Evolutionary conservation across 1,284 basidiomycete species (phyloP), one percentile per base, ranked within the genome.

Genomic region (Exobasidium rhododendri): DNA sequence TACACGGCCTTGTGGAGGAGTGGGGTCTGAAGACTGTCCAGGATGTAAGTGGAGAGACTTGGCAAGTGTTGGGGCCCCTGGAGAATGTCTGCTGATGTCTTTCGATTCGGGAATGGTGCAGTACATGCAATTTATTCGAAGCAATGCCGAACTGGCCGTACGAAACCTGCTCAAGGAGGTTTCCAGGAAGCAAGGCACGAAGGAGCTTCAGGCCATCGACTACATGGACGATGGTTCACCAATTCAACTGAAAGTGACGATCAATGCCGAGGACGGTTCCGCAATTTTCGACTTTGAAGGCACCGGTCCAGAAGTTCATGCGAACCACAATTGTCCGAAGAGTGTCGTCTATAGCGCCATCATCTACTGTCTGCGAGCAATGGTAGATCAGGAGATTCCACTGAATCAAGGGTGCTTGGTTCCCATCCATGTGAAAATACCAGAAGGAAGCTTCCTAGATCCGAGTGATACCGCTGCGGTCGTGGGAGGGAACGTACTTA

Each of bases 401-500:
- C 84, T 97, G 28, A 97, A 97, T 78, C 91, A 91, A 22, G 93
- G 93, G 0, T 96, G 92, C 77, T 84, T 96, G 17, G 88, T 62
- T 59, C 81, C 78, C n/a, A 79, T 81, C 52, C 67, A 80, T 87
- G 90, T 97, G 67, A 86, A 84, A 66, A 91, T 97, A 45, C 94
- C 94, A 0, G 81, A 85, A 40, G 89, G 88, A 57, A 90, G 88
- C 7, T 81, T 97, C 5, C 83, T 97, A 26, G 85, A 87, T 3
- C 93, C 94, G 0, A 92, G 89, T 4, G 80, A 81, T 22, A 79
- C 75, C 0, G 92, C 92, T 0, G 93, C 93, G 0, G 92, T 96
- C 1, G 94, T 92, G 67, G 92, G 90, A 22, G 93, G 93, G 4
- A 97, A 97, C 74, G 92, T 94, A 14, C 83, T 94, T 62, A 94